Evolutionary conservation across 2,329 filamentous ascomycete species (phyloP).

Genomic region (Paraphaeosphaeria sporulosa): DNA sequence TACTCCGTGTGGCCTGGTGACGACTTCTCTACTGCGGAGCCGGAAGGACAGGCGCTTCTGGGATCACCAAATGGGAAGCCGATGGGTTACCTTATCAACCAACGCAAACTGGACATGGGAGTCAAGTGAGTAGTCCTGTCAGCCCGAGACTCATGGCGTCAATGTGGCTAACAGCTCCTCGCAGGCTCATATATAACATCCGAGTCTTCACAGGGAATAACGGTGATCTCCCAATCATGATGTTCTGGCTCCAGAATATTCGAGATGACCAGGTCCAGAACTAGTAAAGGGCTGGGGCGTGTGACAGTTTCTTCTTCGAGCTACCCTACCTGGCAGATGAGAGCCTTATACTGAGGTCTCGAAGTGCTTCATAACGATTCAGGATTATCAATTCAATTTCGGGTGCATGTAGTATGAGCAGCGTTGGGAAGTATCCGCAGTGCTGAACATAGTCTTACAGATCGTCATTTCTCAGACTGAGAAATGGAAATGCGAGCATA

Average conservation of each 20-base stretch:
- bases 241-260: constrained; percentile 2
- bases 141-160: neutral
- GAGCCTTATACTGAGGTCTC: neutral
- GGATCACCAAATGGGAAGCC: constrained; percentile 6
- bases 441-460: neutral
- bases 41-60: constrained; percentile 4
- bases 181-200: constrained; percentile 3
- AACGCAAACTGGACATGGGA: neutral
- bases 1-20: constrained; percentile 6
- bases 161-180: neutral
- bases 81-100: neutral
- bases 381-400: neutral
- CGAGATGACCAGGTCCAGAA: neutral
- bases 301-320: neutral
- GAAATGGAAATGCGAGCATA: too few relatives aligned
- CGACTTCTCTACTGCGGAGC: neutral
- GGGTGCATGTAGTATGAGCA: neutral
- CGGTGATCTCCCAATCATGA: neutral
- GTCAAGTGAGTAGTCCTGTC: neutral
- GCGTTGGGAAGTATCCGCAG: neutral
- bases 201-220: neutral
- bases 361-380: neutral
- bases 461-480: too few relatives aligned
- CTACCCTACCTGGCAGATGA: neutral
- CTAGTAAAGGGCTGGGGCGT: neutral